Conservation (phyloP, 2,329 filamentous ascomycete species). For the Mariannaea elegans region DNA sequence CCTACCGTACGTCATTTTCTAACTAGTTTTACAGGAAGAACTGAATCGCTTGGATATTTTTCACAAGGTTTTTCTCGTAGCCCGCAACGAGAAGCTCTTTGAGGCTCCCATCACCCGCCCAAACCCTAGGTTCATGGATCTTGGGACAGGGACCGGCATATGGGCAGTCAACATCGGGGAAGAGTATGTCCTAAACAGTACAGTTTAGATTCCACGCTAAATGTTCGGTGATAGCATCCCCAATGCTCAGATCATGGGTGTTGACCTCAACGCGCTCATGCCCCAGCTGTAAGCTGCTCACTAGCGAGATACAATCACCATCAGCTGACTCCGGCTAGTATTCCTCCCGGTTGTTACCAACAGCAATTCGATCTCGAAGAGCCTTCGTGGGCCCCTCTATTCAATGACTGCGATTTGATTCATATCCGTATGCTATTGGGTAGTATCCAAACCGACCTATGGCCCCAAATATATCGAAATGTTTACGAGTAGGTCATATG, state of each 20-base stretch:
- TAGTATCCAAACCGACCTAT: constrained; percentile 72
- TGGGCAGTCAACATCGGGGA: constrained; percentile 88
- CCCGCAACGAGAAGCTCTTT: constrained; percentile 57
- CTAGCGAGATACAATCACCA: not conserved
- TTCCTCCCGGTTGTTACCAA: constrained; percentile 66
- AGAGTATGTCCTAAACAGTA: constrained; percentile 58
- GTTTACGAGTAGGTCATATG: constrained; percentile 65
- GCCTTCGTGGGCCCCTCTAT: constrained; percentile 63
- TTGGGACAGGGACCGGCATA: constrained; percentile 89
- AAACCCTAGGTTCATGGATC: constrained; percentile 61
- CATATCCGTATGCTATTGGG: constrained; percentile 84
- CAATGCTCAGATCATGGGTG: constrained; percentile 46
- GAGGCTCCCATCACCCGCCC: constrained; percentile 26
- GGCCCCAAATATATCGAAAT: constrained; percentile 78
- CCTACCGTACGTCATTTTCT: constrained; percentile 7
- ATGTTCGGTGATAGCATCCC: constrained; percentile 30
- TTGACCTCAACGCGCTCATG: constrained; percentile 53
- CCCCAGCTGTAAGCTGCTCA: constrained; percentile 46
- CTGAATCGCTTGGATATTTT: constrained; percentile 83
- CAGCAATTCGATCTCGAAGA: constrained; percentile 80
- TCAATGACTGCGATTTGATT: constrained; percentile 77
- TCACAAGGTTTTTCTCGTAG: constrained; percentile 78
- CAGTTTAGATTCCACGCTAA: not conserved
- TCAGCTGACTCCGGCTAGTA: constrained; percentile 58
- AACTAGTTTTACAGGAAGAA: constrained; percentile 63